phyloP scores from a whole-genome alignment of 2,329 filamentous ascomycete genomes.

The Septoria petroselini region DNA sequence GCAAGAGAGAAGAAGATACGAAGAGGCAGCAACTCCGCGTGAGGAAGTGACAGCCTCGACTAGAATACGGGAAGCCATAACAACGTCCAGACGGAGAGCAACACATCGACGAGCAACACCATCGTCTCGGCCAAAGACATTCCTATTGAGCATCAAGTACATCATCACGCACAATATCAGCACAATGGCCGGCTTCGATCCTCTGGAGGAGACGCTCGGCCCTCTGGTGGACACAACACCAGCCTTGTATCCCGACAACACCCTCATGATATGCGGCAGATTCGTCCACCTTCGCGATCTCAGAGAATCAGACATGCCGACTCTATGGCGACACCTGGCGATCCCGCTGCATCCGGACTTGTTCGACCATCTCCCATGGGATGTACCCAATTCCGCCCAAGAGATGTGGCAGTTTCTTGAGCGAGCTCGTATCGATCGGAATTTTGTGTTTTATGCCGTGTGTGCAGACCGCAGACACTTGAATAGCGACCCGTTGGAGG shows the following conservation, averaged over 20 bases:
- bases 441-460: constrained; percentile 46
- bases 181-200: not conserved
- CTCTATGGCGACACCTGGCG: constrained; percentile 19
- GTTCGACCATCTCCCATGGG: constrained; percentile 44
- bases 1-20: too few relatives aligned
- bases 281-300: constrained; percentile 24
- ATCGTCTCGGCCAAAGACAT: too few relatives aligned
- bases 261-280: constrained; percentile 9
- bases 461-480: constrained; percentile 34
- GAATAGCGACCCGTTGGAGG: constrained; percentile 15
- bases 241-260: constrained; percentile 6
- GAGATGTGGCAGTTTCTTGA: constrained; percentile 18
- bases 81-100: too few relatives aligned
- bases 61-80: too few relatives aligned
- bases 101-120: too few relatives aligned
- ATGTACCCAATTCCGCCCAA: constrained; percentile 35
- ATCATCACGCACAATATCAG: too few relatives aligned
- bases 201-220: constrained; percentile 1
- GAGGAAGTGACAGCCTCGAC: too few relatives aligned
- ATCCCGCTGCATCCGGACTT: constrained; percentile 26
- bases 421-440: constrained; percentile 12
- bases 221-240: constrained; percentile 5
- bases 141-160: too few relatives aligned
- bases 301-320: constrained; percentile 12
- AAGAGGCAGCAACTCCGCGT: too few relatives aligned